These are phyloP conservation scores for Pyronema omphalodes DNA, from an alignment of 495 filamentous ascomycete species.

Conservation along the genomic window DNA sequence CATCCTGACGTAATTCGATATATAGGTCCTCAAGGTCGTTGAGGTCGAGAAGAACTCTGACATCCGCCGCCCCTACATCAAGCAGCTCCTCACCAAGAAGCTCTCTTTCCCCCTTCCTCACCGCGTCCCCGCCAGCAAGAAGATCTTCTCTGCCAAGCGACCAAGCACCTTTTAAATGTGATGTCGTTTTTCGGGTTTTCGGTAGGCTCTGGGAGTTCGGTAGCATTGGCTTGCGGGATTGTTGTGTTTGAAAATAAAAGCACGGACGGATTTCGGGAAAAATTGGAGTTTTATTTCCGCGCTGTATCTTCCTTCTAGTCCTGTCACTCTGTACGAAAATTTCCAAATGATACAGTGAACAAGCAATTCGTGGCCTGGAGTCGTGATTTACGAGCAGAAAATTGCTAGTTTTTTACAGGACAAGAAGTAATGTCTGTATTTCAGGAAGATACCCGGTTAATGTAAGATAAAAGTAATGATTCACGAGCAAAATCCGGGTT, in stretches of 20 bases:
- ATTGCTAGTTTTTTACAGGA: no score
- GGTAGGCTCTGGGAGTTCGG: conserved; percentile 4
- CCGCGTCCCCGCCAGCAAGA: conserved; percentile 66
- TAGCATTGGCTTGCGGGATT: not conserved
- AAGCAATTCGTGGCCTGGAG: not conserved
- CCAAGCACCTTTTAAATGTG: conserved; percentile 61
- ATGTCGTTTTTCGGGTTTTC: conserved; percentile 1
- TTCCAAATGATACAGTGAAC: not conserved
- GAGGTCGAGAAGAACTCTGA: conserved; percentile 84
- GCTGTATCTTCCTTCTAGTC: not conserved
- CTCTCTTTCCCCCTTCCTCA: conserved; percentile 98
- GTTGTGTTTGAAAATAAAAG: conserved; percentile 3
- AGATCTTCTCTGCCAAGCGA: conserved; percentile 76
- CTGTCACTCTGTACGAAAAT: conserved; percentile 1
- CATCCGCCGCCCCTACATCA: conserved; percentile 96
- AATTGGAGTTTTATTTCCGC: not conserved
- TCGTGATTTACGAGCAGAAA: no score
- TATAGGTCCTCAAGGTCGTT: conserved; percentile 90
- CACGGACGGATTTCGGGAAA: conserved; percentile 1
- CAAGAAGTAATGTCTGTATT: no score
- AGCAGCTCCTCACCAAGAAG: conserved; percentile 84
- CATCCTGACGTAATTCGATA: not conserved
- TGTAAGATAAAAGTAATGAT: not conserved
- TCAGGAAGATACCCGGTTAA: no score
- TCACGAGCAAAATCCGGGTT: not conserved